phyloP scores from a whole-genome alignment of 768 basidiomycete species.

The Phaffia australis region DNA sequence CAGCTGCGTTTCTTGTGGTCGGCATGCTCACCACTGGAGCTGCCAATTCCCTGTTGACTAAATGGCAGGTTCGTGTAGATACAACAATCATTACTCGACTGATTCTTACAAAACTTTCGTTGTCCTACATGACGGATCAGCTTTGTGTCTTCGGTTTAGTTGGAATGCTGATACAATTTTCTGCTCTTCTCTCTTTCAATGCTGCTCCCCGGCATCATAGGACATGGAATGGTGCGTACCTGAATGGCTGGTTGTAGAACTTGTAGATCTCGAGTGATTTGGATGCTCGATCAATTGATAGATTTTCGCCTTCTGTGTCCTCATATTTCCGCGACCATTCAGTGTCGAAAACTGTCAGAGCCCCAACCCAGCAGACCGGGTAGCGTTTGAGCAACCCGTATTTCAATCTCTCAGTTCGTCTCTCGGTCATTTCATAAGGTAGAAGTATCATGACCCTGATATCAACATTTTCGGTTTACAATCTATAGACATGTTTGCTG shows the following conservation, averaged over 20 bases:
- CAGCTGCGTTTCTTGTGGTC: conserved; percentile 54
- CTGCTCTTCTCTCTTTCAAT: neutral
- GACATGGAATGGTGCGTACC: conserved; percentile 74
- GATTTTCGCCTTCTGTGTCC: neutral
- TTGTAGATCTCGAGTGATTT: neutral
- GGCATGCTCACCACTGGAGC: conserved; percentile 66
- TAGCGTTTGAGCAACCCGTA: conserved; percentile 87
- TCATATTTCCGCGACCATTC: neutral
- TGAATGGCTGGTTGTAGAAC: neutral
- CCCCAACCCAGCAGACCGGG: conserved; percentile 49
- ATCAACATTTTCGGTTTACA: conserved; percentile 17
- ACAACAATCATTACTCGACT: neutral
- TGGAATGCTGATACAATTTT: conserved; percentile 2
- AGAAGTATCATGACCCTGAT: neutral
- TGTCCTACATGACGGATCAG: conserved; percentile 28
- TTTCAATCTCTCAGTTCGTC: conserved; percentile 58
- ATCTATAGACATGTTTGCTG: conserved; percentile 21
- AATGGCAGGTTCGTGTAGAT: conserved; percentile 51
- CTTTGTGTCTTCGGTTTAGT: conserved; percentile 32
- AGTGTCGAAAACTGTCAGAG: conserved; percentile 73
- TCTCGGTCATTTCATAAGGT: neutral
- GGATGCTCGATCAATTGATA: neutral
- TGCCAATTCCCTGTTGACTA: conserved; percentile 68
- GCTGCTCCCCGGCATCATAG: conserved; percentile 37
- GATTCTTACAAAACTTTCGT: neutral